These are phyloP conservation scores for Purpureocillium lavendulum DNA, from an alignment of 2,329 filamentous ascomycete species.

Conservation along the genomic window DNA sequence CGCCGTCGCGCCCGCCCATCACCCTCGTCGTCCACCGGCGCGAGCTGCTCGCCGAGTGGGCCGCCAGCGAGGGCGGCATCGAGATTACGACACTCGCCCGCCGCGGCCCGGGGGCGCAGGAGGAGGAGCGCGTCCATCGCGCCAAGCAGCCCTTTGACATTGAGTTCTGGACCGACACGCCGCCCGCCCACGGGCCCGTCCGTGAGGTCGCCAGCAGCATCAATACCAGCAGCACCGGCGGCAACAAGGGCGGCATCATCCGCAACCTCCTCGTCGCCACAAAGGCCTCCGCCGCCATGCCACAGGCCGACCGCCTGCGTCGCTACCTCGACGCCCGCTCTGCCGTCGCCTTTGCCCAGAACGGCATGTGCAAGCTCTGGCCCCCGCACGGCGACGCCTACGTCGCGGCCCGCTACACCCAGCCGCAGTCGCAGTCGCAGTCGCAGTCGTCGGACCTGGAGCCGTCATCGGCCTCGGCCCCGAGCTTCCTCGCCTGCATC, in stretches of 20 bases:
- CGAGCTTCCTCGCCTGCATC: slow-evolving; percentile 65
- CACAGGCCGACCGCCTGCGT: slow-evolving; percentile 49
- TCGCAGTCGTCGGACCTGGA: too few species aligned
- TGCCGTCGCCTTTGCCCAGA: slow-evolving; percentile 79
- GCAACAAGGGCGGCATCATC: too few species aligned
- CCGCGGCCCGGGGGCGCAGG: too few species aligned
- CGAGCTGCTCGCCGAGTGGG: slow-evolving; percentile 41
- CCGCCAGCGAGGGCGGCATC: slow-evolving; percentile 22
- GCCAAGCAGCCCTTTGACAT: slow-evolving; percentile 33
- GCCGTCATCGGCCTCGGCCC: slow-evolving; percentile 26
- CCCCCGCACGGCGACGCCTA: slow-evolving; percentile 41
- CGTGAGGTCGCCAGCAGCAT: slow-evolving; percentile 29
- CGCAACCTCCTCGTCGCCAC: slow-evolving; percentile 69
- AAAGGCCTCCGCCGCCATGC: slow-evolving; percentile 63
- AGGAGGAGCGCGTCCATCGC: too few species aligned
- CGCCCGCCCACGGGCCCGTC: slow-evolving; percentile 25
- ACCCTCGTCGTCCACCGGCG: slow-evolving; percentile 70
- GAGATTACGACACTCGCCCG: too few species aligned
- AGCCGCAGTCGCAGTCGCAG: too few species aligned
- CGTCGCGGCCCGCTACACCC: slow-evolving; percentile 27
- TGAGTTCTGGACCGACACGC: slow-evolving; percentile 45
- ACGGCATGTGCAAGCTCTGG: slow-evolving; percentile 70
- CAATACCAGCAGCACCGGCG: too few species aligned
- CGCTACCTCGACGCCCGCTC: slow-evolving; percentile 54
- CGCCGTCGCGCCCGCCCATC: slow-evolving; percentile 56